Percentiles rank a stretch among this genome's conserved stretches.
These are phyloP conservation scores for Penicillium aurantiogriseum DNA, from an alignment of 2,329 filamentous ascomycete species.

Conservation along the genomic window DNA sequence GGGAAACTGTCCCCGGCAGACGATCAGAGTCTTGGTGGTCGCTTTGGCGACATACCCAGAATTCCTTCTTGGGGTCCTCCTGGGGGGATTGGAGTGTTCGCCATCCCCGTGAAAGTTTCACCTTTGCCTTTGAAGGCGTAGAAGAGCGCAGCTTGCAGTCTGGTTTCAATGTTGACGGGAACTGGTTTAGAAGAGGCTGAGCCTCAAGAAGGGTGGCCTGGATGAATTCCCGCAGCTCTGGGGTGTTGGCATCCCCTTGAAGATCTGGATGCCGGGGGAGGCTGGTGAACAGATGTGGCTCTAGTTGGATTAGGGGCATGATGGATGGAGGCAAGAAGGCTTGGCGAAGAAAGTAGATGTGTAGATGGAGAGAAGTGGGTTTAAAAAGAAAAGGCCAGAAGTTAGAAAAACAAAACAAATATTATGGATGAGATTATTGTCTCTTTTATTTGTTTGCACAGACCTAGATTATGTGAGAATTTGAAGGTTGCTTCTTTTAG, in stretches of 20 bases:
- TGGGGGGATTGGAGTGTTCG: slow-evolving; percentile 9
- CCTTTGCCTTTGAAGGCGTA: slow-evolving; percentile 29
- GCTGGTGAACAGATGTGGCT: slow-evolving; percentile 29
- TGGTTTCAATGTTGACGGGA: slow-evolving; percentile 28
- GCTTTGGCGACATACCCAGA: slow-evolving; percentile 45
- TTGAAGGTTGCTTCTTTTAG: background rate
- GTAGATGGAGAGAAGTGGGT: background rate
- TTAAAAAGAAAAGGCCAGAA: background rate
- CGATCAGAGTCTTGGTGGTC: slow-evolving; percentile 31
- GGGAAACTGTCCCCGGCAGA: slow-evolving; percentile 36
- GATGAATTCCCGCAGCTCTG: slow-evolving; percentile 24
- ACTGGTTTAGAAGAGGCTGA: slow-evolving; percentile 27
- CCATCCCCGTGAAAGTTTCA: slow-evolving; percentile 28
- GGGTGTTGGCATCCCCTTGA: background rate
- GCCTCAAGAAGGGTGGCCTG: slow-evolving; percentile 29
- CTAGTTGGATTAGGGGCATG: slow-evolving; percentile 27
- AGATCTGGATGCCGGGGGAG: slow-evolving; percentile 34
- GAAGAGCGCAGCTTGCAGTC: slow-evolving; percentile 31
- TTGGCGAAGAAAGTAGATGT: background rate
- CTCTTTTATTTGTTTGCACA: background rate
- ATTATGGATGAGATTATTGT: background rate
- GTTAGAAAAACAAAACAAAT: background rate
- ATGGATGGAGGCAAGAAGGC: background rate
- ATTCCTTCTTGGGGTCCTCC: slow-evolving; percentile 24
- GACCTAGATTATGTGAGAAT: background rate